Conservation (phyloP, 192 early-diverging fungal genomes). For the Funneliformis geosporum region DNA sequence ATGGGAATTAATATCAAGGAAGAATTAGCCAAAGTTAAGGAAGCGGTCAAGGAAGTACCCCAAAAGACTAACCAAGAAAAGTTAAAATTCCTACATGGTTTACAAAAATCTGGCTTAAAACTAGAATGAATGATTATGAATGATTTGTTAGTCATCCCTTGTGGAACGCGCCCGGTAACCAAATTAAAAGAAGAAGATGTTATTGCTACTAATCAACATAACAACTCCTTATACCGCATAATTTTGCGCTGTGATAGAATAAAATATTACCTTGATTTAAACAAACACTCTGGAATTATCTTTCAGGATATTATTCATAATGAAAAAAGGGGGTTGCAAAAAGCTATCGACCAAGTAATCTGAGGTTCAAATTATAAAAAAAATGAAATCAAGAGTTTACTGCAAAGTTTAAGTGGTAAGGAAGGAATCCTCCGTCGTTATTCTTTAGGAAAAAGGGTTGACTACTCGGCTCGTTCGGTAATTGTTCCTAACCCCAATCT, state of each 20-base stretch:
- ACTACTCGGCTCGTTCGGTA: conserved; percentile 28
- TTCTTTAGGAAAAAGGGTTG: conserved; percentile 22
- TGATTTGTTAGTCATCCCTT: conserved; percentile 11
- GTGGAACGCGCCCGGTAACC: conserved; percentile 10
- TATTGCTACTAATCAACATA: neutral
- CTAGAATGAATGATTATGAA: conserved; percentile 21
- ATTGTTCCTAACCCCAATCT: conserved; percentile 23
- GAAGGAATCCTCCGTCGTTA: conserved; percentile 18
- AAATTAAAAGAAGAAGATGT: conserved; percentile 20
- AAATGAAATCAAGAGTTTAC: conserved; percentile 21
- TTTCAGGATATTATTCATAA: conserved; percentile 24
- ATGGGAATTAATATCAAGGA: neutral
- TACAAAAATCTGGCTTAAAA: conserved; percentile 2
- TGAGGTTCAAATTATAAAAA: neutral
- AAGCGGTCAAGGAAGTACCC: neutral
- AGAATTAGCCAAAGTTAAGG: conserved; percentile 2
- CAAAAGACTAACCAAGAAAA: conserved; percentile 17
- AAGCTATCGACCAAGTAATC: conserved; percentile 3
- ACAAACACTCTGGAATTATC: neutral
- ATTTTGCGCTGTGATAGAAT: neutral
- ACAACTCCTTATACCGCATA: too few species aligned
- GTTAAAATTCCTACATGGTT: neutral
- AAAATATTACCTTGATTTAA: conserved; percentile 9
- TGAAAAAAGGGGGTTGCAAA: conserved; percentile 23
- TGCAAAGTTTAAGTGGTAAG: conserved; percentile 27